Conservation (phyloP, 805 yeast genomes). For the Scheffersomyces amazonensis region DNA sequence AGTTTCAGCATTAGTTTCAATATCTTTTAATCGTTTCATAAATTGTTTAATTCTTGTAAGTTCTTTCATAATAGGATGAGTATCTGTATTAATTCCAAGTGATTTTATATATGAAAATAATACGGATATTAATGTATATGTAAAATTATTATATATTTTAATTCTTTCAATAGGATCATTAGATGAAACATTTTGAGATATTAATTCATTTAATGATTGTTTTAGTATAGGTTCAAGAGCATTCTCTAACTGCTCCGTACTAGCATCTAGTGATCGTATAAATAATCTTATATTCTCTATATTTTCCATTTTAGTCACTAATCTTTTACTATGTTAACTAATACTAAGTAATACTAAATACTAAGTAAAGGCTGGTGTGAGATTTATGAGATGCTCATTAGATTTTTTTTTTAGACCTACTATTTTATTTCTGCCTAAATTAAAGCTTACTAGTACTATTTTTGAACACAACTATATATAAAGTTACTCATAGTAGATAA, state of each 20-base stretch:
- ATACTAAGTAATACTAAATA: too few relatives aligned
- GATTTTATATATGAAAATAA: constrained; percentile 59
- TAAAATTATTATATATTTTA: constrained; percentile 33
- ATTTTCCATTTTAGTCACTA: constrained; percentile 46
- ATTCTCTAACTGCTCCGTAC: constrained; percentile 32
- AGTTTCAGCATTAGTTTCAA: constrained; percentile 22
- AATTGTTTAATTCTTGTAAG: constrained; percentile 64
- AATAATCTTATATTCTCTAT: constrained; percentile 39
- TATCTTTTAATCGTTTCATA: constrained; percentile 54
- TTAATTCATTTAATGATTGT: constrained; percentile 39
- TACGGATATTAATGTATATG: constrained; percentile 55
- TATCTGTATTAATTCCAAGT: constrained; percentile 52
- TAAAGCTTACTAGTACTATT: too few relatives aligned
- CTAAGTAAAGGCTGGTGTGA: too few relatives aligned
- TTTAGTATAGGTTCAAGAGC: constrained; percentile 34
- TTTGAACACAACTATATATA: too few relatives aligned
- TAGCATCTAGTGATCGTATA: constrained; percentile 32
- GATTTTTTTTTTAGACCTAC: background rate
- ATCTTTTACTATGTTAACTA: too few relatives aligned
- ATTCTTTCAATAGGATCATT: constrained; percentile 24
- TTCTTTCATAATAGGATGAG: constrained; percentile 67
- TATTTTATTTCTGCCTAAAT: too few relatives aligned
- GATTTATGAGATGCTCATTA: constrained; percentile 9
- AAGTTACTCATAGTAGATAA: too few relatives aligned
- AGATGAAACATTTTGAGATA: constrained; percentile 16